phyloP scores from a whole-genome alignment of 306 rosid species.

The Boehmeria nivea region DNA sequence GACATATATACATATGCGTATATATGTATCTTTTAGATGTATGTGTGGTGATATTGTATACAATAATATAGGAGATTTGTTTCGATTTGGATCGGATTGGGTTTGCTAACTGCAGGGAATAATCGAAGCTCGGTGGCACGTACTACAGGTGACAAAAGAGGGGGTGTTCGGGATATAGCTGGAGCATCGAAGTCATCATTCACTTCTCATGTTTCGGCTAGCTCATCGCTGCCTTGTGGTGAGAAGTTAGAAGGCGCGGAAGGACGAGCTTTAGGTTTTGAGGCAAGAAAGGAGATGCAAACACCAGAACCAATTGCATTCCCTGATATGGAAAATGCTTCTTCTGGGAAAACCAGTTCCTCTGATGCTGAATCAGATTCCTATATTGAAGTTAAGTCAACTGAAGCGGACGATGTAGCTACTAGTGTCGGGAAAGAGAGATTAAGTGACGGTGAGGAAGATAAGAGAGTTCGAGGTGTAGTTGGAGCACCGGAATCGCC shows the following conservation, averaged over 20 bases:
- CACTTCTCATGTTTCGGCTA: too few relatives aligned
- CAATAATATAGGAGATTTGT: too few relatives aligned
- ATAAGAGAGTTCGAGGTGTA: too few relatives aligned
- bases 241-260: background rate
- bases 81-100: too few relatives aligned
- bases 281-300: constrained; percentile 11
- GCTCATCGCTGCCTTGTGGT: too few relatives aligned
- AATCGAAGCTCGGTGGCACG: constrained; percentile 5
- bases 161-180: constrained; percentile 21
- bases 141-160: constrained; percentile 18
- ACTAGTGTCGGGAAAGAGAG: too few relatives aligned
- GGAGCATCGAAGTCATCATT: constrained; percentile 19
- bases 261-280: constrained; percentile 13
- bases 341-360: constrained; percentile 23
- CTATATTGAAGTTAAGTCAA: constrained; percentile 17
- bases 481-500: too few relatives aligned
- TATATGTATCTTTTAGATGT: too few relatives aligned
- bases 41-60: too few relatives aligned
- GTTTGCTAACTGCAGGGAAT: constrained; percentile 14
- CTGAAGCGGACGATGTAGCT: background rate
- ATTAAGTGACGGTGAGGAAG: too few relatives aligned
- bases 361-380: constrained; percentile 26
- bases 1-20: too few relatives aligned
- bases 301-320: constrained; percentile 11
- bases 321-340: constrained; percentile 13